These are phyloP conservation scores for Candida lessepsii DNA, from an alignment of 805 yeast genomes.

Conservation along the genomic window DNA sequence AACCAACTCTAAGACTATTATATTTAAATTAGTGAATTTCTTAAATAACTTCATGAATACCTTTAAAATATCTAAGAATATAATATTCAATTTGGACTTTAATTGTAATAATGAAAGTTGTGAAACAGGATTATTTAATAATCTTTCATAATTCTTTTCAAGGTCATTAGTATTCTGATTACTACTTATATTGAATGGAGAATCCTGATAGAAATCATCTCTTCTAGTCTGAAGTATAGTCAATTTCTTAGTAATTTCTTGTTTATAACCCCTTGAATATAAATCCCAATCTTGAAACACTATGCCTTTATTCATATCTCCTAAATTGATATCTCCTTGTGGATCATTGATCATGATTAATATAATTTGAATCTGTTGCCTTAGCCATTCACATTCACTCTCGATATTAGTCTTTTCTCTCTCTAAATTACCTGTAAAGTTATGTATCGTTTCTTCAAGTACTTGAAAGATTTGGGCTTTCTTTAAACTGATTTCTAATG, in stretches of 20 bases:
- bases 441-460: slow-evolving; percentile 48
- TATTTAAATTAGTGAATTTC: slow-evolving; percentile 28
- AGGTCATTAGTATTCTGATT: slow-evolving; percentile 17
- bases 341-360: slow-evolving; percentile 39
- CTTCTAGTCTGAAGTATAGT: slow-evolving; percentile 14
- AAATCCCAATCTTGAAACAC: slow-evolving; percentile 26
- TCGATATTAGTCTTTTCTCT: slow-evolving; percentile 39
- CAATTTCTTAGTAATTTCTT: slow-evolving; percentile 10
- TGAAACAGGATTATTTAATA: slow-evolving; percentile 24
- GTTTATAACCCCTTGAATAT: slow-evolving; percentile 30
- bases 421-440: slow-evolving; percentile 31
- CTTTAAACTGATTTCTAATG: slow-evolving; percentile 47
- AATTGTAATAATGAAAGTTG: slow-evolving; percentile 29
- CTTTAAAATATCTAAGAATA: slow-evolving; percentile 36
- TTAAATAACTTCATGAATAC: slow-evolving; percentile 30
- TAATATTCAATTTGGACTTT: slow-evolving; percentile 30
- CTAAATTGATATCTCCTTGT: slow-evolving; percentile 26
- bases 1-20: slow-evolving; percentile 25
- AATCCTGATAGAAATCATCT: slow-evolving; percentile 24
- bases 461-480: slow-evolving; percentile 49
- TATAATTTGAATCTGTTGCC: slow-evolving; percentile 41
- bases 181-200: slow-evolving; percentile 28
- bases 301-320: slow-evolving; percentile 27
- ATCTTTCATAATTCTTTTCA: slow-evolving; percentile 26
- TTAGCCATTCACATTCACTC: slow-evolving; percentile 45